Evolutionary conservation across 306 rosid species (phyloP), one percentile per base, ranked within the genome.

Genomic region (Vicia faba): DNA sequence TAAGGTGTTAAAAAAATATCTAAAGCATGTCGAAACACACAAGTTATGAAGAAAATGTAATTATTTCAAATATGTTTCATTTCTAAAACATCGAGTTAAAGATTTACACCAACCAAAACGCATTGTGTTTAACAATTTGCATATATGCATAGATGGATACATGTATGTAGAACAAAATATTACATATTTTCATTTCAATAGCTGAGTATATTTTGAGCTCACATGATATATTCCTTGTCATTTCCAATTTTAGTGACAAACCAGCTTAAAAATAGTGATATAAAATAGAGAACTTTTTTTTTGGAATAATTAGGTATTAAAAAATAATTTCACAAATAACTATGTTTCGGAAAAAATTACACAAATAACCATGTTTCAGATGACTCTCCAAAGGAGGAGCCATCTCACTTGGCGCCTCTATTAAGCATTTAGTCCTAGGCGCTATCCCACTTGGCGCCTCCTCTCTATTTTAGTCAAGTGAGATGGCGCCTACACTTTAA

Each of bases 1-100:
- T 7, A 48, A 76, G 57, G n/a, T n/a, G 70, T 15, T 29, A 16
- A 28, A 65, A 29, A 49, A 13, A 46, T 7, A 53, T 41, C 20
- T 11, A 40, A 19, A 66, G 20, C 36, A 39, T 55, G 50, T 46
- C 18, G 5, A 63, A 73, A 31, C n/a, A n/a, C 43, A 60, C 40
- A 64, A 64, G 33, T 19, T n/a, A 61, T 36, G 12, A 73, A 29
- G 39, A 61, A 18, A 44, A 49, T 3, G 3, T 69, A 62, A 28
- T 79, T 33, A 40, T 39, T 4, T 58, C 11, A 57, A 57, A 46
- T 28, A 31, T 49, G 48, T 29, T 64, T 57, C 13, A 58, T 39
- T 61, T 59, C 39, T 45, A 59, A 38, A 70, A 15, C 13, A 54
- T 13, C 26, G 14, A 13, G 57, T 31, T 8, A 80, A 75, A 31